These are phyloP conservation scores for Zizania latifolia DNA, from an alignment of 176 grass and related monocot genomes.

Conservation along the genomic window DNA sequence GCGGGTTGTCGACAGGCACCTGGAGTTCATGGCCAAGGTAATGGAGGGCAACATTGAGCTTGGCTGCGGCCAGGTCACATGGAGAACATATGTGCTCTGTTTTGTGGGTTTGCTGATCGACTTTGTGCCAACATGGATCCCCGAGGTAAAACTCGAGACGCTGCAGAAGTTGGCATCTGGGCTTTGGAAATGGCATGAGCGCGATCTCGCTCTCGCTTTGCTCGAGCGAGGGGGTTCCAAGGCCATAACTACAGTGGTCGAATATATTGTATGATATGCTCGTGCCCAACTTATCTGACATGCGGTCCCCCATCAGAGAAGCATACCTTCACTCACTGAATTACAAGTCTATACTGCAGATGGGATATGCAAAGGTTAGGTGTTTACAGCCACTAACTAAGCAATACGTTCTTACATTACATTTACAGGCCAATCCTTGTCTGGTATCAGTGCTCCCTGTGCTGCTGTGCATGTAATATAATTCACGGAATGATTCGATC, in stretches of 20 bases:
- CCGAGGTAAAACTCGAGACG: conserved; percentile 42
- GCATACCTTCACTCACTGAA: background rate
- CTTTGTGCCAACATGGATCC: conserved; percentile 53
- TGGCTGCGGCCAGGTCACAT: conserved; percentile 51
- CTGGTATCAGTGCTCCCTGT: background rate
- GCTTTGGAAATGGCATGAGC: conserved; percentile 56
- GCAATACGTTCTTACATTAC: background rate
- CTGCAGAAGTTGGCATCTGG: conserved; percentile 50
- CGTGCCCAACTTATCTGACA: background rate
- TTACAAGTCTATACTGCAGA: background rate
- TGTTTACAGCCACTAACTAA: background rate
- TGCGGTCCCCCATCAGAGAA: background rate
- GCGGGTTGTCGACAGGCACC: conserved; percentile 42
- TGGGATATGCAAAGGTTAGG: background rate
- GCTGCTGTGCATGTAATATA: background rate
- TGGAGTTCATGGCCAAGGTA: conserved; percentile 57
- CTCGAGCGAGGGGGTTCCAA: conserved; percentile 52
- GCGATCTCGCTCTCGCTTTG: conserved; percentile 55
- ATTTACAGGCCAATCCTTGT: background rate
- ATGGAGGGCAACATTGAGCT: conserved; percentile 61
- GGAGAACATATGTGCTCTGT: conserved; percentile 53
- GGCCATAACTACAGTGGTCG: conserved; percentile 46
- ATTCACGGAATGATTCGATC: background rate
- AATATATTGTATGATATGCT: conserved; percentile 38
- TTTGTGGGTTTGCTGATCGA: conserved; percentile 57